Evolutionary conservation across 2,329 filamentous ascomycete genomes (phyloP), one percentile per base, ranked within the genome.

Genomic region (Fusarium udum): DNA sequence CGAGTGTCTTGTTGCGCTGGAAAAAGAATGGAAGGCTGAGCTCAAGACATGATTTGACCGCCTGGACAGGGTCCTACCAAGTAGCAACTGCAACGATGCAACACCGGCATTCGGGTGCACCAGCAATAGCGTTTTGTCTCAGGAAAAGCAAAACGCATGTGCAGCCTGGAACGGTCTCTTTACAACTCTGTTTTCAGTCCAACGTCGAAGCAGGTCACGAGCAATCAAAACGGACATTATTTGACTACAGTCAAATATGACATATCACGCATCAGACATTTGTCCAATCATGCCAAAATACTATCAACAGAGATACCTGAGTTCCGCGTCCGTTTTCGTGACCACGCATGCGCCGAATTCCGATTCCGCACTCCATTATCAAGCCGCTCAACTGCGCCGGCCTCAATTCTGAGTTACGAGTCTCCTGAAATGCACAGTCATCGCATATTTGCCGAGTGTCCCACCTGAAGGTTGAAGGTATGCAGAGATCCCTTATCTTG

Each of bases 1-100:
- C 42, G 80, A 85, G 37, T 83, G 84, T 75, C 84, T 90, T 36
- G 79, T 82, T 62, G 83, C 86, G 67, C 78, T 89, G 58, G 83
- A 86, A 69, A 76, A 79, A 12, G 77, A 83, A 59, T 87, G 82
- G 82, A 77, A 70, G 42, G 62, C 51, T 6, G 77, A 81, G 58
- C 53, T 78, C 37, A 69, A 73, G 32, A 52, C 59, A 69, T 71
- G 56, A 78, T 49, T 20, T 12, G 24, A 18, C 28, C 10, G 28
- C 32, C 31, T 16, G n/a, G 7, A 12, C 20, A 46, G 40, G 40
- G n/a, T 49, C 8, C 18, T 31, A n/a, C n/a, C n/a, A n/a, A n/a
- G n/a, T n/a, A 24, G 16, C 34, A 26, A 40, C 56, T 22, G 7
- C 34, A 16, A 32, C 34, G 28, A 31, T 15, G 24, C 49, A 32